Evolutionary conservation across 1,284 basidiomycete species (phyloP).

Genomic region (Puccinia polysora): DNA sequence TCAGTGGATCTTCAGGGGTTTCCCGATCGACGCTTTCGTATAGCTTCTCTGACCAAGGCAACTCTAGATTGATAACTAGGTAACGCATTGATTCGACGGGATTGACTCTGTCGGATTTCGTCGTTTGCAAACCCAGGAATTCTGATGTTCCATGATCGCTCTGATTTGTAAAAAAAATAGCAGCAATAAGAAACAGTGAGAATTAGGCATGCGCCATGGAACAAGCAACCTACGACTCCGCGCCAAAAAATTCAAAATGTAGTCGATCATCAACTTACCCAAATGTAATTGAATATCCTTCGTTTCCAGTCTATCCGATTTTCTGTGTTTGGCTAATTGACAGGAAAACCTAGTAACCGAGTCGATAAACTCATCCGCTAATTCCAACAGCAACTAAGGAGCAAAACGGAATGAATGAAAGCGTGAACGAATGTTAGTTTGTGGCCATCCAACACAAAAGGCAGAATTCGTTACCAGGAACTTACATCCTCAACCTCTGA

Average conservation of each 20-base stretch:
- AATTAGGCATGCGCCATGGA: no score
- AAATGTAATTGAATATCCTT: conserved; percentile 92
- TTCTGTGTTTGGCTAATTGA: conserved; percentile 84
- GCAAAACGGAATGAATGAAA: background rate
- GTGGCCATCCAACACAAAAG: background rate
- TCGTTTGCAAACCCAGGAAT: conserved; percentile 87
- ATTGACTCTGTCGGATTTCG: conserved; percentile 58
- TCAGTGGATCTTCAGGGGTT: no score
- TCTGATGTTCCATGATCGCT: conserved; percentile 78
- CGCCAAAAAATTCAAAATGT: no score
- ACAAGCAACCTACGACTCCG: no score
- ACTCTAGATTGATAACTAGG: conserved; percentile 39
- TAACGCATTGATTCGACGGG: conserved; percentile 34
- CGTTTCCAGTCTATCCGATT: conserved; percentile 81
- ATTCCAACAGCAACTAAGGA: conserved; percentile 71
- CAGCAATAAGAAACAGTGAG: no score
- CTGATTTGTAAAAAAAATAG: no score
- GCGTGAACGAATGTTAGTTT: background rate
- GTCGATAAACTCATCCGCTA: conserved; percentile 96
- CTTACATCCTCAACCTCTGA: conserved; percentile 55
- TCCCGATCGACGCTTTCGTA: conserved; percentile 30
- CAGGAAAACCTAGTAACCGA: conserved; percentile 88
- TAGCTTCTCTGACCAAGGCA: conserved; percentile 32
- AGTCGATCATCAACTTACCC: no score
- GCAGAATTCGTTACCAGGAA: conserved; percentile 49